Base-by-base conservation (phyloP, 805 yeast species). In the Wickerhamomyces canadensis region DNA sequence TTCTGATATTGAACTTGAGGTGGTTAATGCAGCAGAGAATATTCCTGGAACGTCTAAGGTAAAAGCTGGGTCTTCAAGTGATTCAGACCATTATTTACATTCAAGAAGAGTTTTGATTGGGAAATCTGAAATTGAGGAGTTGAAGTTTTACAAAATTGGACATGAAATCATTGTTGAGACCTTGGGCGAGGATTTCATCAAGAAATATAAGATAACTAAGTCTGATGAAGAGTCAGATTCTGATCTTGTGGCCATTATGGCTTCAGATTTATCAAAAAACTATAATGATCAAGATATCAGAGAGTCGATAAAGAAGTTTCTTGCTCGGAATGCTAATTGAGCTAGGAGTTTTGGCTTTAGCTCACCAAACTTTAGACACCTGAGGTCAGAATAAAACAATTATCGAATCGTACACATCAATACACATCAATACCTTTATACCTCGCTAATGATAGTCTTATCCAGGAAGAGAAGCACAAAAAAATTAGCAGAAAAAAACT, bases 91-190 rank as follows among this genome's bases (percentile, higher is more conserved):
- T n/a, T n/a, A n/a, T n/a, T n/a, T 22, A 21, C 28, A 22, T 31
- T 12, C 27, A 12, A 24, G 36, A 22, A 35, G 40, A 17, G 37
- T 39, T 1, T 17, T 44, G 4, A 27, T 42, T 7, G 42, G 43
- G 2, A 24, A 40, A 23, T 31, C 34, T 4, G 37, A 38, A 6
- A 26, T 28, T 11, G 44, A 43, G 17, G 42, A 39, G 26, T 33
- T 44, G 35, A 41, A 39, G 15, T 36, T 44, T 33, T 44, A 41
- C 37, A 38, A 24, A 21, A 38, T 44, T 16, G 48, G 45, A 1
- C 31, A 27, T 27, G 48, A 44, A 19, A 16, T 44, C 19, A 31
- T 42, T 11, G 48, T 44, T 14, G 44, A 44, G 19, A 43, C 42
- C 12, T 11, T 23, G 4, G 30, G 25, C n/a, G 48, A 42, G 26